Conservation (phyloP, 306 rosid species). For the Inga oerstediana region DNA sequence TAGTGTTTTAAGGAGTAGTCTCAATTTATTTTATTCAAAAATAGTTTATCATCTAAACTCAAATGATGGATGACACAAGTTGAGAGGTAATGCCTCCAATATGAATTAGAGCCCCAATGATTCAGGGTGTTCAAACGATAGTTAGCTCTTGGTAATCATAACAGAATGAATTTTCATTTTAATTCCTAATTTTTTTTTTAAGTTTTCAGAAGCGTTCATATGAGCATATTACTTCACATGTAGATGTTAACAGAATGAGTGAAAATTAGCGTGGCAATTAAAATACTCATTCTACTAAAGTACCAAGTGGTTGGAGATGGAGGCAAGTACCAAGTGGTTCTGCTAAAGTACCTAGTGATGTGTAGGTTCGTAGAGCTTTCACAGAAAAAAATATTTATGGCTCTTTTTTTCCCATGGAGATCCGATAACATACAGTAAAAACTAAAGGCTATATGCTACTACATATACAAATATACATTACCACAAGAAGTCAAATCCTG, state of each 20-base stretch:
- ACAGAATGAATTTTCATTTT: no score
- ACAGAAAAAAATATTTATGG: no score
- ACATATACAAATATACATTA: not conserved
- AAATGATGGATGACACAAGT: no score
- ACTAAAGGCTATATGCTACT: not conserved
- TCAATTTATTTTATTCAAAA: not conserved
- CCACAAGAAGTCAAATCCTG: not conserved
- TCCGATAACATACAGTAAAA: not conserved
- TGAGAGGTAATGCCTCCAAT: not conserved
- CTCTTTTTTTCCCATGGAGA: not conserved
- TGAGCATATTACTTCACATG: not conserved
- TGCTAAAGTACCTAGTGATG: not conserved
- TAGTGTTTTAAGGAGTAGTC: not conserved
- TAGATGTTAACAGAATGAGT: not conserved
- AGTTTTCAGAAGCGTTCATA: not conserved
- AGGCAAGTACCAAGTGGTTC: not conserved
- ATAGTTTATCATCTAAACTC: not conserved
- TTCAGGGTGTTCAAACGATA: not conserved
- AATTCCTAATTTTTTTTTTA: not conserved
- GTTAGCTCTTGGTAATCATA: not conserved
- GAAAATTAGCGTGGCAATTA: not conserved
- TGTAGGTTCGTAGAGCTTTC: not conserved
- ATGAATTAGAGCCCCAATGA: not conserved
- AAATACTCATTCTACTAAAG: not conserved
- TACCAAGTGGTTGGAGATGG: not conserved